Percentiles rank a stretch among this genome's conserved stretches.
Evolutionary conservation across 73 alveolate genomes (phyloP).

Genomic region (Breviolum minutum): DNA sequence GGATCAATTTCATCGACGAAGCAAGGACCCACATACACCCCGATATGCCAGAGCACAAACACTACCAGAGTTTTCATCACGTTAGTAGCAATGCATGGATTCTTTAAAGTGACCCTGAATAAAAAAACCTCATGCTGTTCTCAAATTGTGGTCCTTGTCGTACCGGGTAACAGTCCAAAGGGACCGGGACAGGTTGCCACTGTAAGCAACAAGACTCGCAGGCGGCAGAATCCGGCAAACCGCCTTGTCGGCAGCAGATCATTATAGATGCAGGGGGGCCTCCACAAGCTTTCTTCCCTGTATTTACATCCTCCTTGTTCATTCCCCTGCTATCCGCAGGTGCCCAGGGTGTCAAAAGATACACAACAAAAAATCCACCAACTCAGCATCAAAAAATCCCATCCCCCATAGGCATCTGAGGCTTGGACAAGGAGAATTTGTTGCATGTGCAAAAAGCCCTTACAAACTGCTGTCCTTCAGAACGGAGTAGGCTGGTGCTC

Average conservation of each 20-base stretch:
- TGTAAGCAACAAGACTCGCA: neutral
- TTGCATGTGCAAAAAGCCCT: neutral
- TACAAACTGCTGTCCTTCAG: constrained; percentile 53
- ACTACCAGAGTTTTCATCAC: neutral
- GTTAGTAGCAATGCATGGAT: neutral
- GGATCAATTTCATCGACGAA: neutral
- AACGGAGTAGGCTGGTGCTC: constrained; percentile 37
- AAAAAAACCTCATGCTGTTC: neutral
- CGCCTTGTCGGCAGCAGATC: constrained; percentile 44
- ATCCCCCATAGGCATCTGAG: constrained; percentile 31
- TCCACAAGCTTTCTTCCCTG: neutral
- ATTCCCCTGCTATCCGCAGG: constrained; percentile 46
- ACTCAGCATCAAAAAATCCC: neutral
- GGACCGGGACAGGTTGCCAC: neutral
- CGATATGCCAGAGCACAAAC: neutral
- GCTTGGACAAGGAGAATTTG: neutral
- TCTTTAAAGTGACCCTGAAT: too few species aligned
- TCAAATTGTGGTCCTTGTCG: neutral
- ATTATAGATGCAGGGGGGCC: neutral
- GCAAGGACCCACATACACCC: neutral
- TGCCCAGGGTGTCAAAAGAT: neutral
- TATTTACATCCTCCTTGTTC: constrained; percentile 6
- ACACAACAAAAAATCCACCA: neutral
- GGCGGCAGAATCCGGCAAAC: neutral
- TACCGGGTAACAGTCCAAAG: neutral